phyloP scores from a whole-genome alignment of 495 filamentous ascomycete species.

The Hyaloscypha variabilis region DNA sequence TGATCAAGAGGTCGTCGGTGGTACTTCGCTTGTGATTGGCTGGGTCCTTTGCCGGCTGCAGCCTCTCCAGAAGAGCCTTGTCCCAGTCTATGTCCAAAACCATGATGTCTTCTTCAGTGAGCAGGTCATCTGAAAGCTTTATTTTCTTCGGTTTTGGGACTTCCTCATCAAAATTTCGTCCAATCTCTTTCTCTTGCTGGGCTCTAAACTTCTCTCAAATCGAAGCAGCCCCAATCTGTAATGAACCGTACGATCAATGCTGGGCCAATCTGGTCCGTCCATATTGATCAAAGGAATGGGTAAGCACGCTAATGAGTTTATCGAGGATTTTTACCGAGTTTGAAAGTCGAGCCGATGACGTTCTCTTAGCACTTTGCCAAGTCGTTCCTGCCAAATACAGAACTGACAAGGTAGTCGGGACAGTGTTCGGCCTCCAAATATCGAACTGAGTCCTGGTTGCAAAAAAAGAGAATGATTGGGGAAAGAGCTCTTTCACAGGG shows the following conservation, averaged over 20 bases:
- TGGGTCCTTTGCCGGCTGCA: neutral
- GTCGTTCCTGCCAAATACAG: too few species aligned
- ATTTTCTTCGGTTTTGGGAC: neutral
- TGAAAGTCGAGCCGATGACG: too few species aligned
- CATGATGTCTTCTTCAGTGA: neutral
- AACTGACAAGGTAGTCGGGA: too few species aligned
- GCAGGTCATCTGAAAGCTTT: neutral
- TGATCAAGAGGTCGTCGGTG: neutral
- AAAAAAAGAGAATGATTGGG: too few species aligned
- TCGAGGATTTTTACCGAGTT: neutral
- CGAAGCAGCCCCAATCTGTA: neutral
- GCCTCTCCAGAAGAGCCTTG: neutral
- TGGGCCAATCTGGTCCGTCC: neutral
- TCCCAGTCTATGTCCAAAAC: neutral
- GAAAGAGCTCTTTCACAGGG: too few species aligned
- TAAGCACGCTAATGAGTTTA: neutral
- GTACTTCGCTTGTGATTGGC: conserved; percentile 12
- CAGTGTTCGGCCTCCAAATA: too few species aligned
- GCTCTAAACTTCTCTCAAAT: neutral
- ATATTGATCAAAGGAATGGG: neutral
- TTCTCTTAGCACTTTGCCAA: too few species aligned
- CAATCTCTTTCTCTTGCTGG: neutral
- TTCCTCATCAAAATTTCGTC: neutral
- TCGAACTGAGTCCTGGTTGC: too few species aligned
- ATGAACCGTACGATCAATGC: neutral